These are phyloP conservation scores for Hyparrhenia diplandra DNA, from an alignment of 176 grass and related monocot genomes.

Conservation along the genomic window DNA sequence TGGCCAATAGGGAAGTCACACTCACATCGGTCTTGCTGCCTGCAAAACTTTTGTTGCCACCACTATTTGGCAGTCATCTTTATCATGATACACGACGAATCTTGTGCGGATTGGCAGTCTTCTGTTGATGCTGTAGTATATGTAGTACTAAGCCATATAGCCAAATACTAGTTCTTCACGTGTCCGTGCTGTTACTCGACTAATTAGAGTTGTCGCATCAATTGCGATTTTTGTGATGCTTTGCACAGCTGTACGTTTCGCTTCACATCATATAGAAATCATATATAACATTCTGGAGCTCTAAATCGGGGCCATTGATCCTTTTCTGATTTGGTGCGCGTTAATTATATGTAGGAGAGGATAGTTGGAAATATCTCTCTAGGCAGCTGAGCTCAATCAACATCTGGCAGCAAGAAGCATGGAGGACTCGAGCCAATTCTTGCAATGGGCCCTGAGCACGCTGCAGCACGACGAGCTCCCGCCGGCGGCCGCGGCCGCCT, in stretches of 20 bases:
- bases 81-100: neutral
- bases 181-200: neutral
- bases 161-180: neutral
- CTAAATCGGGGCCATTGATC: neutral
- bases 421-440: constrained; percentile 28
- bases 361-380: neutral
- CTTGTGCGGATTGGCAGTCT: neutral
- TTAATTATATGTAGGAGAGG: neutral
- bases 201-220: neutral
- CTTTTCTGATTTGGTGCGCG: neutral
- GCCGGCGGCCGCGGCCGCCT: neutral
- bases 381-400: neutral
- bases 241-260: neutral
- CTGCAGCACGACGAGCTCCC: constrained; percentile 12
- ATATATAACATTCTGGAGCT: neutral
- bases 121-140: neutral
- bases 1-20: neutral
- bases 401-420: neutral
- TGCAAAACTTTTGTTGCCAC: neutral
- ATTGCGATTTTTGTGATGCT: neutral
- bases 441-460: constrained; percentile 37
- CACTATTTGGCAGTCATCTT: neutral
- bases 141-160: too few species aligned
- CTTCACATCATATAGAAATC: neutral
- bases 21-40: neutral